Evolutionary conservation across 192 early-diverging fungal species (phyloP).

Genomic region (Endogone sp.): DNA sequence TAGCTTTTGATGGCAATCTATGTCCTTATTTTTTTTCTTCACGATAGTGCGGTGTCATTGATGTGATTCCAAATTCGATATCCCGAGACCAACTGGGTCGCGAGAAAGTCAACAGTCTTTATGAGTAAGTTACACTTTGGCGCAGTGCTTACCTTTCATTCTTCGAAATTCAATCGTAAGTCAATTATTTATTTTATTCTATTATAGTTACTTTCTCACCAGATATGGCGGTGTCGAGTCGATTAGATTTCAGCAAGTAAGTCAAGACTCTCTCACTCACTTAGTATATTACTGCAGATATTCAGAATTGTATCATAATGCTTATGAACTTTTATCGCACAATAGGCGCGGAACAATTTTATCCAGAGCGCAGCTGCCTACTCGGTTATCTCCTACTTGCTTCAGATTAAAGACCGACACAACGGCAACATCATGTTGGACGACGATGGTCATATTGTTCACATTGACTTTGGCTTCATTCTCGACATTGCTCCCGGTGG

Average conservation of each 20-base stretch:
- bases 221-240: slow-evolving; percentile 90
- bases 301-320: no score
- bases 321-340: no score
- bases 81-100: slow-evolving; percentile 97
- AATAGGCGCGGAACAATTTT: slow-evolving; percentile 88
- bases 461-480: slow-evolving; percentile 99
- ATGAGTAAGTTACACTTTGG: slow-evolving; percentile 48
- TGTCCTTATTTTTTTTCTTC: slow-evolving; percentile 4
- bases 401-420: slow-evolving; percentile 99
- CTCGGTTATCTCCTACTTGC: slow-evolving; percentile 88
- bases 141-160: no score
- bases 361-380: slow-evolving; percentile 94
- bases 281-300: no score
- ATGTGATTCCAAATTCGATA: slow-evolving; percentile 95
- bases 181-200: no score
- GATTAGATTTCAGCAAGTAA: slow-evolving; percentile 71
- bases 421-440: slow-evolving; percentile 99
- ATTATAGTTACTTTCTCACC: slow-evolving; percentile 80
- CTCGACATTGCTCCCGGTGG: slow-evolving; percentile 99
- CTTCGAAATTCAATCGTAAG: no score
- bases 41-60: slow-evolving; percentile 88
- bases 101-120: slow-evolving; percentile 96
- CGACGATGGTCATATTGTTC: slow-evolving; percentile 91
- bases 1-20: neutral
- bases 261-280: no score